phyloP scores from a whole-genome alignment of 1,284 basidiomycete genomes.

The Cerrena zonata region DNA sequence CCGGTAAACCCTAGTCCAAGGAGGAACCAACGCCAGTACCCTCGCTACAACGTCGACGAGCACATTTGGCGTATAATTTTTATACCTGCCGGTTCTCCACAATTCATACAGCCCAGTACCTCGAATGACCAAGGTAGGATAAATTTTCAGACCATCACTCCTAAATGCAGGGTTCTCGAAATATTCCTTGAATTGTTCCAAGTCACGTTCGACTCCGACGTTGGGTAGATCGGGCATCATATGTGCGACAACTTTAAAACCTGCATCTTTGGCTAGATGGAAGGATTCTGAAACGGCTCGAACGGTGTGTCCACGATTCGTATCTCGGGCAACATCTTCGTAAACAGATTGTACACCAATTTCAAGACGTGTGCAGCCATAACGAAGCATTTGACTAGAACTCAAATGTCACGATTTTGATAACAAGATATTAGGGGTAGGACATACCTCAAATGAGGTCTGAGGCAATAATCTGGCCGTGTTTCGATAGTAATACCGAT shows the following conservation, averaged over 20 bases:
- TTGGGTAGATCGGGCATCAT: constrained; percentile 99
- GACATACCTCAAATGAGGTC: constrained; percentile 82
- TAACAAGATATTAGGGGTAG: constrained; percentile 3
- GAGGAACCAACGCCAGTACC: constrained; percentile 93
- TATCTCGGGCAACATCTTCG: constrained; percentile 97
- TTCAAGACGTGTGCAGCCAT: constrained; percentile 96
- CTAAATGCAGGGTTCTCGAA: constrained; percentile 98
- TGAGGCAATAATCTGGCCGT: constrained; percentile 94
- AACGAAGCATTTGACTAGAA: constrained; percentile 95
- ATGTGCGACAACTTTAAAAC: constrained; percentile 98
- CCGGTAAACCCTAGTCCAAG: constrained; percentile 98
- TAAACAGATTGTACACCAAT: constrained; percentile 99
- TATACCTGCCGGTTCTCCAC: constrained; percentile 94
- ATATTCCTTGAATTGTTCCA: constrained; percentile 98
- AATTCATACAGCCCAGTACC: constrained; percentile 96
- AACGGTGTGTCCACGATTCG: constrained; percentile 96
- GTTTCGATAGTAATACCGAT: constrained; percentile 99
- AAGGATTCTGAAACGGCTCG: constrained; percentile 96
- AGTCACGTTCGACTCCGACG: constrained; percentile 92
- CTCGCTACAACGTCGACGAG: constrained; percentile 95
- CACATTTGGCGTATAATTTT: constrained; percentile 98
- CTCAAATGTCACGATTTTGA: constrained; percentile 4
- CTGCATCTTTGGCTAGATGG: constrained; percentile 96
- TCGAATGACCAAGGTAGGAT: constrained; percentile 96
- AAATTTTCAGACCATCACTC: constrained; percentile 96